These are phyloP conservation scores for Curvularia sp. DNA, from an alignment of 2,329 filamentous ascomycete species.

Conservation along the genomic window DNA sequence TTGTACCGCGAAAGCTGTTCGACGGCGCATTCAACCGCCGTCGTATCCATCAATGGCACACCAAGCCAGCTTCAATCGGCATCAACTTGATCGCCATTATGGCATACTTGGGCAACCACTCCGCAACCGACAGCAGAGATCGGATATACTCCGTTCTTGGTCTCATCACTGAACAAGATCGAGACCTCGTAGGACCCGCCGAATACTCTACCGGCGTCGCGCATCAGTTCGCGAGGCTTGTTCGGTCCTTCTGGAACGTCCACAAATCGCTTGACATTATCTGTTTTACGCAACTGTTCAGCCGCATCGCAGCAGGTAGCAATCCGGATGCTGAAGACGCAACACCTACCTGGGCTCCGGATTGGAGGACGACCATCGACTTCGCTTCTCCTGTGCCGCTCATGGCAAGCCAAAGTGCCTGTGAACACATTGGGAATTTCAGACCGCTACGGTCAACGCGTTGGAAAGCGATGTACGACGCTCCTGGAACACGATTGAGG, in stretches of 20 bases:
- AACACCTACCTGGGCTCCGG: constrained; percentile 38
- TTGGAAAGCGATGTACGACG: constrained; percentile 38
- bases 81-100: too few relatives aligned
- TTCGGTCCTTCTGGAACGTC: constrained; percentile 36
- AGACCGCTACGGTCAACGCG: constrained; percentile 31
- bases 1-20: too few relatives aligned
- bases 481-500: constrained; percentile 29
- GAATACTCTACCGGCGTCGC: too few relatives aligned
- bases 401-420: constrained; percentile 45
- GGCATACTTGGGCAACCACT: too few relatives aligned
- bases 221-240: constrained; percentile 34
- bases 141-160: too few relatives aligned
- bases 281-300: constrained; percentile 42
- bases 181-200: too few relatives aligned
- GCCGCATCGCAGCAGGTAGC: constrained; percentile 24
- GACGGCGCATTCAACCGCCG: too few relatives aligned
- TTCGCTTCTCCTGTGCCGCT: constrained; percentile 43
- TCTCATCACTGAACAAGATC: too few relatives aligned
- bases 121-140: too few relatives aligned
- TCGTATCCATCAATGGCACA: too few relatives aligned
- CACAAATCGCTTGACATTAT: constrained; percentile 39
- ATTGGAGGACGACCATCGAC: constrained; percentile 37
- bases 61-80: too few relatives aligned
- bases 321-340: constrained; percentile 22
- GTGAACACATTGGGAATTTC: constrained; percentile 39